A percentile compares a stretch with the other conserved stretches of the same genome.
Evolutionary conservation across 192 early-diverging fungal species (phyloP).

Genomic region (Funneliformis geosporum): DNA sequence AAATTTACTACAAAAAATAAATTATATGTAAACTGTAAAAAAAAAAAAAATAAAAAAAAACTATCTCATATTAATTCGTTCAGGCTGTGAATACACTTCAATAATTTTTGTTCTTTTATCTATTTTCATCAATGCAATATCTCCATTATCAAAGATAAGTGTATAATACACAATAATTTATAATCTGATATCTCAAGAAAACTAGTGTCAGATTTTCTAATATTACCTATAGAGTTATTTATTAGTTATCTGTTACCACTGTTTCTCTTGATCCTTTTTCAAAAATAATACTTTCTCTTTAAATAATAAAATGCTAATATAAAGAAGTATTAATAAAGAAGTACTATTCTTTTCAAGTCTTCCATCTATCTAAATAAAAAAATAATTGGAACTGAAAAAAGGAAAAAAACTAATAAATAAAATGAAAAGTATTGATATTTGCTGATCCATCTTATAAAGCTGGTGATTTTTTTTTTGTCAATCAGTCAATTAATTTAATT

Average conservation of each 20-base stretch:
- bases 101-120: conserved; percentile 54
- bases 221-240: background rate
- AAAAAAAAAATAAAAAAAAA: background rate
- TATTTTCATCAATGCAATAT: conserved; percentile 59
- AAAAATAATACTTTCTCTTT: conserved; percentile 51
- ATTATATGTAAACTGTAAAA: background rate
- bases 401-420: no score
- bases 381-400: no score
- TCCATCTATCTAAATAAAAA: no score
- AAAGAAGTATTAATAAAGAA: no score
- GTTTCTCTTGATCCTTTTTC: conserved; percentile 30
- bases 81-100: conserved; percentile 38
- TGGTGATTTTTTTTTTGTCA: no score
- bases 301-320: no score
- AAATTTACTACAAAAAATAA: background rate
- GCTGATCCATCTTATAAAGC: no score
- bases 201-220: conserved; percentile 28
- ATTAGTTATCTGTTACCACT: background rate
- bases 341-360: no score
- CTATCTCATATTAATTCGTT: conserved; percentile 46
- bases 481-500: no score
- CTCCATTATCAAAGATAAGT: conserved; percentile 65
- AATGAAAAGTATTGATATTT: no score
- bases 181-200: conserved; percentile 45
- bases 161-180: conserved; percentile 73